Percentiles rank a stretch among this genome's conserved stretches.
phyloP scores from a whole-genome alignment of 768 basidiomycete genomes.

The Dioszegia hungarica region DNA sequence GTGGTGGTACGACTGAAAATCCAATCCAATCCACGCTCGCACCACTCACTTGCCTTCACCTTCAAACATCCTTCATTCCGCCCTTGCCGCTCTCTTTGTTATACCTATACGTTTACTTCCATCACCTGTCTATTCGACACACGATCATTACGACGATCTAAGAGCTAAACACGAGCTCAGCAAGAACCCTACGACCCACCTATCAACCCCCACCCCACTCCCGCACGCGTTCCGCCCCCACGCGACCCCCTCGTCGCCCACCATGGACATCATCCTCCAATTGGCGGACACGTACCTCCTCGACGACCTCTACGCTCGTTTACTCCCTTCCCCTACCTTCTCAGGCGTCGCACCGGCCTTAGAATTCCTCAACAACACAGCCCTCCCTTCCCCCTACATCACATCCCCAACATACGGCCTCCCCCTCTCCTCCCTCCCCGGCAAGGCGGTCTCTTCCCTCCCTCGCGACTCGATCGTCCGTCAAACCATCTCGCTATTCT shows the following conservation, averaged over 20 bases:
- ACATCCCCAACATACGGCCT: conserved; percentile 46
- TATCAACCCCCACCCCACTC: background rate
- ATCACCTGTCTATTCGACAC: too few relatives aligned
- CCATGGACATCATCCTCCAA: conserved; percentile 80
- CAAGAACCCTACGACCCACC: too few relatives aligned
- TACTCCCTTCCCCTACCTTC: conserved; percentile 51
- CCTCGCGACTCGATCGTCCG: conserved; percentile 73
- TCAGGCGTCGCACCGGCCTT: too few relatives aligned
- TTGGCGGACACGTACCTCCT: conserved; percentile 66
- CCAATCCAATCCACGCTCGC: too few relatives aligned
- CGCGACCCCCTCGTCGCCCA: background rate
- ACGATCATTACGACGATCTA: too few relatives aligned
- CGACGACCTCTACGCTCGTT: conserved; percentile 70
- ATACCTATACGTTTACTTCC: too few relatives aligned
- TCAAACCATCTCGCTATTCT: conserved; percentile 66
- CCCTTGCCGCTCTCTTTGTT: too few relatives aligned
- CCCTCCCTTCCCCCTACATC: conserved; percentile 26
- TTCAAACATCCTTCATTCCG: too few relatives aligned
- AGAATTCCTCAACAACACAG: conserved; percentile 19
- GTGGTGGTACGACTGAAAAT: too few relatives aligned
- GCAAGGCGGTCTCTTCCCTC: conserved; percentile 27
- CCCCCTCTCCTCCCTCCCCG: conserved; percentile 6
- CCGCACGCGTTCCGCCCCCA: background rate
- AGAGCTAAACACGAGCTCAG: too few relatives aligned
- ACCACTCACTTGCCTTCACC: too few relatives aligned